Percentiles rank a stretch among this genome's conserved stretches.
phyloP scores from a whole-genome alignment of 768 basidiomycete genomes.

The Suillus americanus region DNA sequence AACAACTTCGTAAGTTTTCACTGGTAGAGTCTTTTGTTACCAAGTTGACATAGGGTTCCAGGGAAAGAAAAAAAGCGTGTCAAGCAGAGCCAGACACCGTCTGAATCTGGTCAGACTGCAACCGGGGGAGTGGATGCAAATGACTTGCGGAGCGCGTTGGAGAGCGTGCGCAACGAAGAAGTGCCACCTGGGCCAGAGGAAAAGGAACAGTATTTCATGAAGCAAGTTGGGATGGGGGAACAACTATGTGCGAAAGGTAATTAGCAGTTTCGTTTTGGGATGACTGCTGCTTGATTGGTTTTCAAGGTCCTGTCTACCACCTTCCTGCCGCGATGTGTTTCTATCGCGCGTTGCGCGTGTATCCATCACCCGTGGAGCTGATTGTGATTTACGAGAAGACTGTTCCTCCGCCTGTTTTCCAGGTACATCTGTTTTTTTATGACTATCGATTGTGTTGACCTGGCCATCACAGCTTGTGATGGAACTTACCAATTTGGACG shows the following conservation, averaged over 20 bases:
- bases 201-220: slow-evolving; percentile 90
- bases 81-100: slow-evolving; percentile 59
- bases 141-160: slow-evolving; percentile 62
- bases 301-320: slow-evolving; percentile 70
- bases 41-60: slow-evolving; percentile 30
- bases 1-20: slow-evolving; percentile 70
- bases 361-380: slow-evolving; percentile 92
- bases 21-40: slow-evolving; percentile 10
- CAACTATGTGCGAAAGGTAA: slow-evolving; percentile 73
- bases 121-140: slow-evolving; percentile 39
- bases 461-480: slow-evolving; percentile 54
- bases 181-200: slow-evolving; percentile 68
- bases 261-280: background rate
- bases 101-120: slow-evolving; percentile 29
- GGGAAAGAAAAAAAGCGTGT: slow-evolving; percentile 93
- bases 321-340: slow-evolving; percentile 85
- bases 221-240: slow-evolving; percentile 86
- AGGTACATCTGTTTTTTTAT: slow-evolving; percentile 41
- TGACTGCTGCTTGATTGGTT: background rate
- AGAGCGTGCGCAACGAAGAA: slow-evolving; percentile 67
- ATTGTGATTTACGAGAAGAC: slow-evolving; percentile 95
- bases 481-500: slow-evolving; percentile 86
- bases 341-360: slow-evolving; percentile 91
- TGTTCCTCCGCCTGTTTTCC: slow-evolving; percentile 77
- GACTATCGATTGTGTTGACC: slow-evolving; percentile 9